These are phyloP conservation scores for Ajuga chamaepitys DNA, from an alignment of 257 asterid genomes.

Conservation along the genomic window DNA sequence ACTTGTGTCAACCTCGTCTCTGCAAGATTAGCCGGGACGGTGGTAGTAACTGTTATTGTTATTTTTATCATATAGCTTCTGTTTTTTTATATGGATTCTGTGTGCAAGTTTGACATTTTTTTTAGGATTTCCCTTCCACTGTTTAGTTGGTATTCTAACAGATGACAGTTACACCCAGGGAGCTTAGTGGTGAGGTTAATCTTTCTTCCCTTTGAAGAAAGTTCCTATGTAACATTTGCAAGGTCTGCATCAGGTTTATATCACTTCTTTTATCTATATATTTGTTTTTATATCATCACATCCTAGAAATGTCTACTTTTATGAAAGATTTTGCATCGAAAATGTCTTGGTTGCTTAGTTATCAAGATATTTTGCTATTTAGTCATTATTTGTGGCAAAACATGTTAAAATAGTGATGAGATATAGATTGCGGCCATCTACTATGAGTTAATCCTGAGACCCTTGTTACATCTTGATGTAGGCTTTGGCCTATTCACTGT, in stretches of 20 bases:
- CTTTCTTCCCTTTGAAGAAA: slow-evolving; percentile 96
- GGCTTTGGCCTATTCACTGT: neutral
- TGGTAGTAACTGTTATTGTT: neutral
- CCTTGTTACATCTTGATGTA: slow-evolving; percentile 1
- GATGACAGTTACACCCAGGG: slow-evolving; percentile 48
- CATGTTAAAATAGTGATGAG: slow-evolving; percentile 4
- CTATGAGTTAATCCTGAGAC: neutral
- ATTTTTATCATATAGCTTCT: neutral
- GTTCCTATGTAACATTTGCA: slow-evolving; percentile 89
- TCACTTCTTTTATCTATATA: slow-evolving; percentile 32
- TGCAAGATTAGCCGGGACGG: too few species aligned
- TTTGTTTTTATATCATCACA: neutral
- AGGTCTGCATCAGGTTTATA: slow-evolving; percentile 94
- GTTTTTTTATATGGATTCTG: slow-evolving; percentile 14
- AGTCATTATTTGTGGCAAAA: neutral
- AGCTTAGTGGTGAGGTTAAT: slow-evolving; percentile 96
- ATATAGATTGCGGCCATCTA: neutral
- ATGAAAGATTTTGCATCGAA: neutral
- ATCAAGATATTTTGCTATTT: neutral
- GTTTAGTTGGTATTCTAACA: slow-evolving; percentile 11
- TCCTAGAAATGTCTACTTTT: neutral
- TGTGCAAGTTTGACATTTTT: slow-evolving; percentile 1
- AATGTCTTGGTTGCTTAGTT: neutral
- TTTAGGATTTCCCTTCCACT: slow-evolving; percentile 5
- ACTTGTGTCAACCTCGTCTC: too few species aligned